Evolutionary conservation across 345 rosid genomes (phyloP).

Genomic region (Euphorbia pulcherrima): DNA sequence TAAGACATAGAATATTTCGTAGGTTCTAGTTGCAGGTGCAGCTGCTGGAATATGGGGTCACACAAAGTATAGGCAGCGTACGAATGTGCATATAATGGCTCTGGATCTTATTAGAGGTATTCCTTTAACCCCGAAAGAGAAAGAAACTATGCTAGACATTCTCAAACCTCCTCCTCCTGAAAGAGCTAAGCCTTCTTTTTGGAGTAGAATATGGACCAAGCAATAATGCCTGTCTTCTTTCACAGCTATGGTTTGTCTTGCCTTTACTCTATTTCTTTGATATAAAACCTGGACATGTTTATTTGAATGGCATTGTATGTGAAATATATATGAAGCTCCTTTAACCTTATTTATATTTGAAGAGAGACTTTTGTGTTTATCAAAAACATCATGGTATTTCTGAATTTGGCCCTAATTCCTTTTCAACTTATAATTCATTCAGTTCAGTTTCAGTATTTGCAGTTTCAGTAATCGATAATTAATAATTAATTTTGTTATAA

Average conservation of each 20-base stretch:
- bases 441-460: too few species aligned
- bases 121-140: slow-evolving; percentile 76
- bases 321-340: neutral
- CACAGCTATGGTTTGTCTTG: neutral
- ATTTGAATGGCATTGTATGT: neutral
- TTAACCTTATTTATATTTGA: neutral
- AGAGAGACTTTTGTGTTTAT: neutral
- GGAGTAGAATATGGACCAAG: slow-evolving; percentile 53
- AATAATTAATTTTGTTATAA: too few species aligned
- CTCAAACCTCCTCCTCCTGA: slow-evolving; percentile 73
- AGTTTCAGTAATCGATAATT: too few species aligned
- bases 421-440: too few species aligned
- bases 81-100: slow-evolving; percentile 84
- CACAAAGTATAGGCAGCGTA: slow-evolving; percentile 61
- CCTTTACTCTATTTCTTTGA: neutral
- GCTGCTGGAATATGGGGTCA: slow-evolving; percentile 71
- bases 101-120: slow-evolving; percentile 75
- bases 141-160: slow-evolving; percentile 78
- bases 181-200: slow-evolving; percentile 32
- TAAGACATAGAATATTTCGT: neutral
- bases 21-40: slow-evolving; percentile 64
- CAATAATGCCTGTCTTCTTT: slow-evolving; percentile 17
- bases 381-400: too few species aligned
- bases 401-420: too few species aligned
- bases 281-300: neutral